Conservation (phyloP, 1,284 basidiomycete genomes). For the Rhodotorula sp. region DNA sequence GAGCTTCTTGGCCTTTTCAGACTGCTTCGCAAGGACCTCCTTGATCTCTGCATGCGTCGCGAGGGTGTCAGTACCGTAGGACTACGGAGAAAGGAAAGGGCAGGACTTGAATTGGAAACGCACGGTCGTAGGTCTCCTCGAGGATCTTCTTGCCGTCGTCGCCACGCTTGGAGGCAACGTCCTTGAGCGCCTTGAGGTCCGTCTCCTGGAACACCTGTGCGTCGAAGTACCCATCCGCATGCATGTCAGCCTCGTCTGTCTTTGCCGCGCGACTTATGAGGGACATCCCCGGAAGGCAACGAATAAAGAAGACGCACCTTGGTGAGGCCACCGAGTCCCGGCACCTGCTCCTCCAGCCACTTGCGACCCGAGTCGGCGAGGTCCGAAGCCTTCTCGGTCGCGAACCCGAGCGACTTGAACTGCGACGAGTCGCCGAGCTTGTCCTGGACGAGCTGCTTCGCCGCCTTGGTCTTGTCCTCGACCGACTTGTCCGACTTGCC, state of each 20-base stretch:
- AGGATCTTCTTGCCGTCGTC: slow-evolving; percentile 55
- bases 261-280: no score
- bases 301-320: slow-evolving; percentile 20
- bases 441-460: slow-evolving; percentile 52
- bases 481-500: slow-evolving; percentile 51
- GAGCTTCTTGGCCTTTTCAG: slow-evolving; percentile 42
- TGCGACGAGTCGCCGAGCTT: slow-evolving; percentile 50
- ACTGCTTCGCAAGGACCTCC: slow-evolving; percentile 42
- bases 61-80: background rate
- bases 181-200: slow-evolving; percentile 53
- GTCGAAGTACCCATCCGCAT: no score
- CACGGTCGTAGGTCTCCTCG: slow-evolving; percentile 39
- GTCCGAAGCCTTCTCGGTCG: slow-evolving; percentile 48
- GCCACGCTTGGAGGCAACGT: slow-evolving; percentile 53
- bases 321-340: slow-evolving; percentile 27
- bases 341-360: slow-evolving; percentile 26
- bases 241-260: no score
- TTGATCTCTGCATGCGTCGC: slow-evolving; percentile 35
- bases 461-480: slow-evolving; percentile 53
- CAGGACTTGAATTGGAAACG: background rate
- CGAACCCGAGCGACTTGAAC: slow-evolving; percentile 37
- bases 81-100: background rate
- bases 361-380: slow-evolving; percentile 34
- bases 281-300: no score
- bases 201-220: slow-evolving; percentile 37